Percentiles rank a stretch among this genome's conserved stretches.
phyloP scores from a whole-genome alignment of 1,139 yeast species.

The Suhomyces chickasaworum region DNA sequence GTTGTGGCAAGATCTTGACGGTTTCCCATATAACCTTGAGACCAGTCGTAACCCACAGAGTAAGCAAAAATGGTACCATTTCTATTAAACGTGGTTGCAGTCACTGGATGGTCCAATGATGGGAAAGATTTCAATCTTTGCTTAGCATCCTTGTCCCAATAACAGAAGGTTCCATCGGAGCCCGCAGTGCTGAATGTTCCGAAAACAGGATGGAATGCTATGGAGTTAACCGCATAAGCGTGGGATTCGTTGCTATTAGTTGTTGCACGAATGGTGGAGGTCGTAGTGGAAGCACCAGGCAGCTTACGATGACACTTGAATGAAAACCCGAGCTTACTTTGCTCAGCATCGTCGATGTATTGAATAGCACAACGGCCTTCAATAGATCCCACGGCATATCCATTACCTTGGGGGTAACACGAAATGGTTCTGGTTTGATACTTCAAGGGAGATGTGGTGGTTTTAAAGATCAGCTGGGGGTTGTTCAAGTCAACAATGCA shows the following conservation, averaged over 20 bases:
- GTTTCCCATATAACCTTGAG: constrained; percentile 81
- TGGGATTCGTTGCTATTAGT: constrained; percentile 42
- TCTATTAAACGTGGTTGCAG: constrained; percentile 79
- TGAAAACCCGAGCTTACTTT: constrained; percentile 73
- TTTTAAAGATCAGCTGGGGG: constrained; percentile 83
- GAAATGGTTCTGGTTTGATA: constrained; percentile 84
- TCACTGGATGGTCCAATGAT: constrained; percentile 67
- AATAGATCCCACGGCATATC: constrained; percentile 88
- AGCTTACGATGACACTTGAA: constrained; percentile 89
- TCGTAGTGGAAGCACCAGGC: constrained; percentile 28
- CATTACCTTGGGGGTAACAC: constrained; percentile 88
- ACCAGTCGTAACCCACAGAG: constrained; percentile 94
- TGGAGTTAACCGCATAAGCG: constrained; percentile 76
- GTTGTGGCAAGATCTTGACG: constrained; percentile 73
- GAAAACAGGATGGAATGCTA: constrained; percentile 83
- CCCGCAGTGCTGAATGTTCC: constrained; percentile 96
- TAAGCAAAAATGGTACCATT: constrained; percentile 87
- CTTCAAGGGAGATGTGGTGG: constrained; percentile 77
- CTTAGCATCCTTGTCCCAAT: constrained; percentile 95
- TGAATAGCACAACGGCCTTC: constrained; percentile 98
- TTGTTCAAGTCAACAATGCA: constrained; percentile 75
- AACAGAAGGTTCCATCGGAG: constrained; percentile 88
- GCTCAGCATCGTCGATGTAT: constrained; percentile 82
- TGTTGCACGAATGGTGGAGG: constrained; percentile 33
- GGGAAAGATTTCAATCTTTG: constrained; percentile 86